A percentile compares a stretch with the other conserved stretches of the same genome.
Conservation (phyloP, 2,329 filamentous ascomycete species). For the Pyrenophora seminiperda region DNA sequence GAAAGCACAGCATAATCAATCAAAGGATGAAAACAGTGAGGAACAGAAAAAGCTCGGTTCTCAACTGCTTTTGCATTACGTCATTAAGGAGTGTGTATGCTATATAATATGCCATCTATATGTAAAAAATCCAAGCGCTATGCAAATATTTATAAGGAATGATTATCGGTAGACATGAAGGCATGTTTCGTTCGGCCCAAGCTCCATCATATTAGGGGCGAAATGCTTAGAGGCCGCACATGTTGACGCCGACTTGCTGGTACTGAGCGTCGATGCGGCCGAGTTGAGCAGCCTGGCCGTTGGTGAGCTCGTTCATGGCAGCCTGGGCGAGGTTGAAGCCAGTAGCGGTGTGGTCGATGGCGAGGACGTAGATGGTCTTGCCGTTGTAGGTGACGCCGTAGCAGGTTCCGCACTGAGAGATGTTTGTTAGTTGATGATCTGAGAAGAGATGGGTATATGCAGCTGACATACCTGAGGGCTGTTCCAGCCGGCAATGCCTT, state of each 20-base stretch:
- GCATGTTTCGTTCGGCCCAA: neutral
- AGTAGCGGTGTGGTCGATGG: constrained; percentile 53
- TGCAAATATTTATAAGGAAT: constrained; percentile 3
- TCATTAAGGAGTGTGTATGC: constrained; percentile 16
- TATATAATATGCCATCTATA: neutral
- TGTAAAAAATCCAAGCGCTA: constrained; percentile 7
- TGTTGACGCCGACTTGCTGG: constrained; percentile 44
- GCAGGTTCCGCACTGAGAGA: constrained; percentile 57
- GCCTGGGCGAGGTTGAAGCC: constrained; percentile 58
- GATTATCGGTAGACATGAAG: constrained; percentile 9
- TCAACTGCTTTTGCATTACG: constrained; percentile 6
- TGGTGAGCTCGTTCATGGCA: constrained; percentile 58
- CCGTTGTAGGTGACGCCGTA: constrained; percentile 57
- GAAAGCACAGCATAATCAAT: no score
- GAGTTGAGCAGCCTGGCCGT: constrained; percentile 50
- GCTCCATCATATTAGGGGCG: no score
- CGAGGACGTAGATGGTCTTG: constrained; percentile 56
- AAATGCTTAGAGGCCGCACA: constrained; percentile 38
- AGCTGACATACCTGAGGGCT: constrained; percentile 33
- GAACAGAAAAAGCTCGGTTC: no score
- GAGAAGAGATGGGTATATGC: neutral
- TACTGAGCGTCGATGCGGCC: constrained; percentile 53
- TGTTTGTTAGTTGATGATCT: constrained; percentile 11
- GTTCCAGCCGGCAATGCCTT: constrained; percentile 56
- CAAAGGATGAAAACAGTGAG: no score